phyloP scores from a whole-genome alignment of 176 grass and related monocot genomes.

The Musa schizocarpa region DNA sequence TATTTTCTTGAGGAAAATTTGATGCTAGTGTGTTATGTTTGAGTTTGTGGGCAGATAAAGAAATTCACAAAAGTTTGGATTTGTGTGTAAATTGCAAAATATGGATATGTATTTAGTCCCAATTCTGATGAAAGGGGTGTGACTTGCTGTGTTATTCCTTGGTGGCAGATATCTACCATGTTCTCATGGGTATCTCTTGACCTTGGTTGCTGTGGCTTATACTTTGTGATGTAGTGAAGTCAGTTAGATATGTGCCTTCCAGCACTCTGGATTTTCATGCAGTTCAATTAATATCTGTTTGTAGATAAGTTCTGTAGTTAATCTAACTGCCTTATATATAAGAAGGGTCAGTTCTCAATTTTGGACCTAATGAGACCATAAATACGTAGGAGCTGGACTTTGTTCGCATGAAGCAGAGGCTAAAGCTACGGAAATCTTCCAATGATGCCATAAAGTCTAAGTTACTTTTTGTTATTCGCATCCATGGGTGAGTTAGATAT shows the following conservation, averaged over 20 bases:
- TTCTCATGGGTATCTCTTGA: neutral
- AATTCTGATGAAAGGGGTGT: too few species aligned
- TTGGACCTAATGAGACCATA: neutral
- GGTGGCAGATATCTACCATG: too few species aligned
- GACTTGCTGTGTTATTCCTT: too few species aligned
- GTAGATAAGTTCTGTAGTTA: neutral
- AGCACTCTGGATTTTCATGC: neutral
- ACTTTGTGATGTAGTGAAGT: neutral
- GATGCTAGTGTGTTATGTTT: too few species aligned
- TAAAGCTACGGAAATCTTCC: too few species aligned
- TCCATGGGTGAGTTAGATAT: constrained; percentile 50
- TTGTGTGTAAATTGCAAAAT: too few species aligned
- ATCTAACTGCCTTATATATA: neutral
- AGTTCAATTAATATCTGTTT: neutral
- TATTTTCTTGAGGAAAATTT: too few species aligned
- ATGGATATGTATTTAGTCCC: too few species aligned
- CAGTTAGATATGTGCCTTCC: neutral
- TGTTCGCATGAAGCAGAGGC: too few species aligned
- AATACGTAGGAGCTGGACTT: constrained; percentile 55
- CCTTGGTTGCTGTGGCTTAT: neutral
- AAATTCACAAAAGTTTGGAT: too few species aligned
- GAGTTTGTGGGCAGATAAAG: too few species aligned
- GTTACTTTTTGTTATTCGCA: constrained; percentile 61
- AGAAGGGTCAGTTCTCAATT: neutral
- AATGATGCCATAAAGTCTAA: too few species aligned